Base-by-base conservation (phyloP, 2,329 filamentous ascomycete species). In the Pyrenochaeta sp. region DNA sequence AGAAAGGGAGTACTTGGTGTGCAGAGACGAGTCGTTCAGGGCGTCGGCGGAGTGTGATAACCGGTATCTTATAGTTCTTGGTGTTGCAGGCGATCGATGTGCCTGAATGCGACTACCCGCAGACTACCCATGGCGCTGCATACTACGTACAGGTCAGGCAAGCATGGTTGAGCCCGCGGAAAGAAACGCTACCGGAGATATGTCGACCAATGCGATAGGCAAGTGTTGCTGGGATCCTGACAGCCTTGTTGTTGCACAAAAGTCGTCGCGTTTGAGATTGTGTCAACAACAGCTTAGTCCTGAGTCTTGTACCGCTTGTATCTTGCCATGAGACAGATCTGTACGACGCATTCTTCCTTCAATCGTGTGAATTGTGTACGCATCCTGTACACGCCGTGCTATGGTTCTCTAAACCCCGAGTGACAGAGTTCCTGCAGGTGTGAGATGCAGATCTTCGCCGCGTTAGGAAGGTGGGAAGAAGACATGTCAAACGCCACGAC, bases 391-490 rank as follows among this genome's bases (percentile, higher is more conserved):
- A n/a, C n/a, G n/a, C n/a, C n/a, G n/a, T n/a, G n/a, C n/a, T n/a
- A n/a, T n/a, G n/a, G n/a, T n/a, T n/a, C n/a, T n/a, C n/a, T n/a
- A n/a, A n/a, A n/a, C n/a, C n/a, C 11, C 7, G 14, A 13, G 15
- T 14, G 19, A 20, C 22, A 23, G 27, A 23, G 30, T 34, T 19
- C 17, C 38, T 35, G 31, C 30, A 47, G 40, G 35, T 44, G 30
- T 35, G 32, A 39, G 15, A 13, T 40, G 41, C 34, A 23, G 24
- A 37, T 44, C 53, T 15, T 54, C 27, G 9, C 40, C 34, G 8
- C 31, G 50, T 41, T 17, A 55, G 59, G 59, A 56, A 63, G 59
- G 59, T 61, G 36, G 13, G 15, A 19, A 49, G 40, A n/a, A n/a
- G n/a, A n/a, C n/a, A n/a, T n/a, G n/a, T n/a, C n/a, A n/a, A n/a